Evolutionary conservation across 371 early-diverging fungal species (phyloP).

Genomic region (Actinomucor elegans): DNA sequence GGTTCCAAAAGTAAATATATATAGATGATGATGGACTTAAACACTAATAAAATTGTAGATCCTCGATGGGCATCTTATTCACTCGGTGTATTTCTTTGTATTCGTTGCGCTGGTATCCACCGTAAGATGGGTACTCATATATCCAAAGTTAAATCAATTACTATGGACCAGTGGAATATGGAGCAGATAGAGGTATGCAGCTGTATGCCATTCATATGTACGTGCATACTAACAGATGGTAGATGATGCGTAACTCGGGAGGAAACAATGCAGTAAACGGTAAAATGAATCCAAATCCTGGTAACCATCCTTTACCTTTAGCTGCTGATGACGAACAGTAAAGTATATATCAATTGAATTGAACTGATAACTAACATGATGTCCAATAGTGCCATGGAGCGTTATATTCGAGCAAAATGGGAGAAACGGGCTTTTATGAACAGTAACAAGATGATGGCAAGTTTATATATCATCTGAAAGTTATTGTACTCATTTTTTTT

Average conservation of each 20-base stretch:
- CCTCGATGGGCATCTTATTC: constrained; percentile 97
- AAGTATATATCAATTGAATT: constrained; percentile 9
- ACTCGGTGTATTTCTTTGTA: constrained; percentile 92
- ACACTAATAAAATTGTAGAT: constrained; percentile 49
- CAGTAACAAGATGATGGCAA: constrained; percentile 13
- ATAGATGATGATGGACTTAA: neutral
- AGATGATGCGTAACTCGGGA: constrained; percentile 62
- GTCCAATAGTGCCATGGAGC: constrained; percentile 72
- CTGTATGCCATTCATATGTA: neutral
- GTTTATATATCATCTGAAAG: neutral
- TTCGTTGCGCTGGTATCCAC: constrained; percentile 92
- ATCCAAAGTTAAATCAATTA: constrained; percentile 89
- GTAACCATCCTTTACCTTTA: constrained; percentile 64
- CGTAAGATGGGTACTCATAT: constrained; percentile 94
- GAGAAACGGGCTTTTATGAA: constrained; percentile 78
- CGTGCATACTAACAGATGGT: too few species aligned
- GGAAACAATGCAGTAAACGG: constrained; percentile 88
- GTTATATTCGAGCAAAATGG: constrained; percentile 92
- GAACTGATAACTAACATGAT: neutral
- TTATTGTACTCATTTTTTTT: too few species aligned
- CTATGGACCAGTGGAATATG: constrained; percentile 91
- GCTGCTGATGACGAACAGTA: constrained; percentile 68
- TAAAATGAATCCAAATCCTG: constrained; percentile 69
- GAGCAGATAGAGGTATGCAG: constrained; percentile 92
- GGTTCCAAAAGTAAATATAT: constrained; percentile 62